Evolutionary conservation across 805 yeast species (phyloP).

Genomic region (Candida insectalens): DNA sequence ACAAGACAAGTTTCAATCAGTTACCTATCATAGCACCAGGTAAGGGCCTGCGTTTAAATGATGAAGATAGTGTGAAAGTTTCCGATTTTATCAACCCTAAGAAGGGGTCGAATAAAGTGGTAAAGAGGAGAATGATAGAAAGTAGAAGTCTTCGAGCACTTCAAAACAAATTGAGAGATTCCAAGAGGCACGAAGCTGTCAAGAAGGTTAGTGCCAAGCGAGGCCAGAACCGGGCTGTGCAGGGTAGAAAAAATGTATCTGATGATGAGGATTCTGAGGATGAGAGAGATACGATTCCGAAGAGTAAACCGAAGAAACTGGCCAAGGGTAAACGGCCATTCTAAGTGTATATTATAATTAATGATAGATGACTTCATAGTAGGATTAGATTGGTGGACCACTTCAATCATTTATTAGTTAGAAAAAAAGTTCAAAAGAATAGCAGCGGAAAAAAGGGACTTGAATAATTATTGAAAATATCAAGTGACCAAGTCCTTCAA

Average conservation of each 20-base stretch:
- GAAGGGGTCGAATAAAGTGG: background rate
- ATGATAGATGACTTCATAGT: too few relatives aligned
- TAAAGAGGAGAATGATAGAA: constrained; percentile 6
- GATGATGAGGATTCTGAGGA: constrained; percentile 8
- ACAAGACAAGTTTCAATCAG: constrained; percentile 3
- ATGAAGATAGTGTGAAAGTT: constrained; percentile 4
- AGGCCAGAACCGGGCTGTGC: too few relatives aligned
- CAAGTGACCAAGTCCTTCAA: too few relatives aligned
- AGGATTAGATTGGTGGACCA: too few relatives aligned
- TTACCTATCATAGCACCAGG: constrained; percentile 22
- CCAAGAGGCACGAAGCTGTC: constrained; percentile 9
- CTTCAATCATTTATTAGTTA: too few relatives aligned
- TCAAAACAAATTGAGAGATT: constrained; percentile 18
- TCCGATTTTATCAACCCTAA: constrained; percentile 14
- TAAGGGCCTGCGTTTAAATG: constrained; percentile 16
- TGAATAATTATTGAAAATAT: too few relatives aligned
- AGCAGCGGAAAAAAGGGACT: too few relatives aligned
- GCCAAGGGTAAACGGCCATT: constrained; percentile 15
- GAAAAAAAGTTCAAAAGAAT: too few relatives aligned
- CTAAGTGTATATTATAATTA: constrained; percentile 3
- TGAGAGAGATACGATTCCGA: constrained; percentile 16
- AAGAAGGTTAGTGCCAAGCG: too few relatives aligned
- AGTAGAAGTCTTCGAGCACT: constrained; percentile 17
- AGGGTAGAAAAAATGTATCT: background rate
- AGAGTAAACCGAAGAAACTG: constrained; percentile 7